Base-by-base conservation (phyloP, 1,139 yeast species). In the Nadsonia commutata region DNA sequence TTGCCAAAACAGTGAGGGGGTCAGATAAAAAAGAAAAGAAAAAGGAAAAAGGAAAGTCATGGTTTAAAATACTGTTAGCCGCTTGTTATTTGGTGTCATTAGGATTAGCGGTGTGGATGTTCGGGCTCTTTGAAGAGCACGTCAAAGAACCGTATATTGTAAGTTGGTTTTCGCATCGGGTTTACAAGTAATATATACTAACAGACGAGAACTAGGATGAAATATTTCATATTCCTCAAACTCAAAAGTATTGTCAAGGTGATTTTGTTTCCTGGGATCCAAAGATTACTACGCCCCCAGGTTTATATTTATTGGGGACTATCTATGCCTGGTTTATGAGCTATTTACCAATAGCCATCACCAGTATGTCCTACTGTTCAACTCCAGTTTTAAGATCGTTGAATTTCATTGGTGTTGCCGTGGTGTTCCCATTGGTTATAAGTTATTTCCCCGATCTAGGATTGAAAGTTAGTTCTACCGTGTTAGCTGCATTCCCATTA, bases 261-360 rank as follows among this genome's bases (percentile, higher is more conserved):
- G 65, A 74, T 40, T 85, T 78, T 63, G 48, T 50, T 13, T 55
- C 65, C 1, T 90, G 97, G 96, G 90, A 90, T 58, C 70, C 77
- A 31, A 90, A 88, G 57, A 85, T 93, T 57, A 90, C 98, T 2
- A 90, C 98, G 0, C 98, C 98, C 1, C 98, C 98, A 1, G 99
- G 98, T 0, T 64, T 90, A 33, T 90, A 90, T 56, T 50, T 71
- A 8, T 54, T 86, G 9, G 94, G 88, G 1, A 71, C 70, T 49
- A 43, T 62, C 3, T 76, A 68, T 54, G 59, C 71, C 40, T 60
- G 68, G 47, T 20, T 62, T 2, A 38, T 66, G 37, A 52, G 55
- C 45, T 36, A 52, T 38, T 20, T 58, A 21, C 42, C 58, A 36
- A 46, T 52, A 21, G 36, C 42, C n/a, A 18, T 42, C 20, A 6